Conservation (phyloP, 441 rosid species). For the Hura crepitans region DNA sequence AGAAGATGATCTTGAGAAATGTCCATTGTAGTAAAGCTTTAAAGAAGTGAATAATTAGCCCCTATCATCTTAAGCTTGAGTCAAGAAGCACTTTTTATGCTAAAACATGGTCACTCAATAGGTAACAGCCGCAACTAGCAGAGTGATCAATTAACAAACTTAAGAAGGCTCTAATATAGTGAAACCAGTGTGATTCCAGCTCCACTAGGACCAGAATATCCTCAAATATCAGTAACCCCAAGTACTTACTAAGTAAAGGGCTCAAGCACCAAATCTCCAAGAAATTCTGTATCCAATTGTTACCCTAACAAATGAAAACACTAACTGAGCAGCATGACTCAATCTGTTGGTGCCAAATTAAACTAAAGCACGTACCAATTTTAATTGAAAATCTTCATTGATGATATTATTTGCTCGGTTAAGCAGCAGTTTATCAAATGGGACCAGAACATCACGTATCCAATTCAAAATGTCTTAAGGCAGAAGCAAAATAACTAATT, state of each 20-base stretch:
- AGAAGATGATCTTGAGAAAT: not conserved
- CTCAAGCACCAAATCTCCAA: not conserved
- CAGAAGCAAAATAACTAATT: not conserved
- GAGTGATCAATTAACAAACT: not conserved
- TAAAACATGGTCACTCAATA: not conserved
- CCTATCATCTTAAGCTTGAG: not conserved
- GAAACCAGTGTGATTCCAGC: not conserved
- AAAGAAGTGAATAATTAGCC: not conserved
- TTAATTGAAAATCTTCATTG: not conserved
- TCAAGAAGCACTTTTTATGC: not conserved
- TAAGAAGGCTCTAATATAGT: not conserved
- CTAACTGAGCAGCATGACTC: not conserved
- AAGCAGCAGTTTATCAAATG: not conserved
- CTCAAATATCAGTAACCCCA: not conserved
- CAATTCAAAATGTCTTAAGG: conserved; percentile 2
- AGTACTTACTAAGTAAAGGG: not conserved
- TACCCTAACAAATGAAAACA: not conserved
- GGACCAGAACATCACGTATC: not conserved
- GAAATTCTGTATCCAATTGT: not conserved
- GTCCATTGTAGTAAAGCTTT: not conserved
- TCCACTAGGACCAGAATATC: not conserved
- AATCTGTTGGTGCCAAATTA: not conserved
- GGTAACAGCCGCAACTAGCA: not conserved
- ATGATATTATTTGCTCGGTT: conserved; percentile 6
- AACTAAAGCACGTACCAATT: not conserved